Evolutionary conservation across 441 rosid genomes (phyloP).

Genomic region (Croton laevigatus): DNA sequence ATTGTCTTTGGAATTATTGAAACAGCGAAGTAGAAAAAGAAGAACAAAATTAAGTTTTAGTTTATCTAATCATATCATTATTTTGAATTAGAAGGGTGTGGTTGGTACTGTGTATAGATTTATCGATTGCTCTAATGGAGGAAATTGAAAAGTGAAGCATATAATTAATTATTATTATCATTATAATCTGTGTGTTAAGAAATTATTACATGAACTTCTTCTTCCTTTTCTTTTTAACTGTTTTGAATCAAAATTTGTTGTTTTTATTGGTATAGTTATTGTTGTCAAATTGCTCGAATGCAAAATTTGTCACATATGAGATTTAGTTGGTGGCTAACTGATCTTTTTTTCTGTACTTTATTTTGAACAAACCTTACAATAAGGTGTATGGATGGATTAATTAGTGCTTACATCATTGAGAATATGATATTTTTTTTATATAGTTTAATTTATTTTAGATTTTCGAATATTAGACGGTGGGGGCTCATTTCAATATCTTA

Average conservation of each 20-base stretch:
- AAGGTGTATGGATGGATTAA: constrained; percentile 10
- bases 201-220: neutral
- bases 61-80: constrained; percentile 19
- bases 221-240: neutral
- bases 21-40: constrained; percentile 3
- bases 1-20: constrained; percentile 61
- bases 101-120: constrained; percentile 41
- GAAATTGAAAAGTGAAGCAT: constrained; percentile 26
- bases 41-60: constrained; percentile 1
- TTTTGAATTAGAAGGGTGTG: constrained; percentile 27
- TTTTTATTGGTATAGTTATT: neutral
- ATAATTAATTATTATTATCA: constrained; percentile 14
- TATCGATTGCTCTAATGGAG: constrained; percentile 25
- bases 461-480: constrained; percentile 16
- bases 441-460: constrained; percentile 7
- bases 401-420: constrained; percentile 33
- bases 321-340: constrained; percentile 49
- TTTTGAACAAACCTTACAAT: neutral
- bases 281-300: constrained; percentile 22
- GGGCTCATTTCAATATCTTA: constrained; percentile 16
- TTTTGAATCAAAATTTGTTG: neutral
- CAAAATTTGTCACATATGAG: constrained; percentile 30
- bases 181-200: constrained; percentile 29
- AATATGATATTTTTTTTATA: constrained; percentile 21
- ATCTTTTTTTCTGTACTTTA: constrained; percentile 22